Conservation (phyloP, 1,284 basidiomycete species). For the Malassezia cuniculi region DNA sequence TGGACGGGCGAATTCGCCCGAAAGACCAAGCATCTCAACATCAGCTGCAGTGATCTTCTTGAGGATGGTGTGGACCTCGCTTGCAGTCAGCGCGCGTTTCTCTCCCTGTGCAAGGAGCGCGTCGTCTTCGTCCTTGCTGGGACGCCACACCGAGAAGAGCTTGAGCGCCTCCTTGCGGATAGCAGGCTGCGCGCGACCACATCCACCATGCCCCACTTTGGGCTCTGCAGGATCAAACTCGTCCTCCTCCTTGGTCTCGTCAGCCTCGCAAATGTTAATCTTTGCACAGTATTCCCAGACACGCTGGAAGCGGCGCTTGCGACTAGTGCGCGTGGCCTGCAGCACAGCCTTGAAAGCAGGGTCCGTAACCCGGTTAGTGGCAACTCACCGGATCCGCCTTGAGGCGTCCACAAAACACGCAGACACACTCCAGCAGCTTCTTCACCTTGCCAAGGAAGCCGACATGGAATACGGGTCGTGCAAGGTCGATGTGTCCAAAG, state of each 20-base stretch:
- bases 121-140: conserved; percentile 72
- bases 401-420: conserved; percentile 93
- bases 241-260: conserved; percentile 48
- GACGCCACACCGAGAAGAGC: conserved; percentile 89
- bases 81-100: conserved; percentile 72
- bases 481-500: conserved; percentile 96
- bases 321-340: conserved; percentile 29
- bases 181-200: conserved; percentile 79
- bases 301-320: conserved; percentile 36
- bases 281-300: conserved; percentile 45
- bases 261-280: conserved; percentile 52
- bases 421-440: conserved; percentile 97
- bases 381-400: conserved; percentile 59
- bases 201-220: conserved; percentile 63
- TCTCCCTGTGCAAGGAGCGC: conserved; percentile 70
- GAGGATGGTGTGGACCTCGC: conserved; percentile 59
- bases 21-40: conserved; percentile 79
- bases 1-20: conserved; percentile 86
- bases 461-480: conserved; percentile 87
- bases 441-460: conserved; percentile 98
- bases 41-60: conserved; percentile 68
- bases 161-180: conserved; percentile 92
- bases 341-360: conserved; percentile 37
- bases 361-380: conserved; percentile 18
- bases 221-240: conserved; percentile 48